These are phyloP conservation scores for Turritis glabra DNA, from an alignment of 345 rosid genomes.

Conservation along the genomic window DNA sequence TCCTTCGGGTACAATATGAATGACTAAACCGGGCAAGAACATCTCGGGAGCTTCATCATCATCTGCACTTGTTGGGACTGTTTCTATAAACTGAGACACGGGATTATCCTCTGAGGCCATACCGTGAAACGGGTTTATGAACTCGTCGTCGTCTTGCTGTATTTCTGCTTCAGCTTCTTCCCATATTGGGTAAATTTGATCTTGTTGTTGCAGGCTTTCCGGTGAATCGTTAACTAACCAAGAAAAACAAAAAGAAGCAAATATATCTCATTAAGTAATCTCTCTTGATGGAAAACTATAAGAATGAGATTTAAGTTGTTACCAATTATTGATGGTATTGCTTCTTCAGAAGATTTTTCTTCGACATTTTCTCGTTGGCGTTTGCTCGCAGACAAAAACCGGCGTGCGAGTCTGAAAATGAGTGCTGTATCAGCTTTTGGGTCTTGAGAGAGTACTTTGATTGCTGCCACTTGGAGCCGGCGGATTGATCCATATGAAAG, in stretches of 20 bases:
- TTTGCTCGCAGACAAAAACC: conserved; percentile 54
- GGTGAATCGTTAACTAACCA: conserved; percentile 17
- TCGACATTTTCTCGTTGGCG: conserved; percentile 27
- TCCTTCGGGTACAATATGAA: conserved; percentile 67
- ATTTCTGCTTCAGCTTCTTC: conserved; percentile 28
- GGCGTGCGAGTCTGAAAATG: conserved; percentile 69
- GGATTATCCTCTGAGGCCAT: conserved; percentile 48
- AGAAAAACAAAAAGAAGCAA: not conserved
- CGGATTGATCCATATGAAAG: conserved; percentile 87
- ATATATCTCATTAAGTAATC: not conserved
- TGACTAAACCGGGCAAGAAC: conserved; percentile 74
- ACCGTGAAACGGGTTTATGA: conserved; percentile 41
- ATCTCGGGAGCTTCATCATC: conserved; percentile 54
- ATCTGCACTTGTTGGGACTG: conserved; percentile 44
- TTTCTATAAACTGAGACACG: conserved; percentile 61
- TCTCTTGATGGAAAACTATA: not conserved
- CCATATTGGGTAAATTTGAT: conserved; percentile 34
- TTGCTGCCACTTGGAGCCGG: conserved; percentile 80
- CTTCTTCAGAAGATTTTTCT: conserved; percentile 8
- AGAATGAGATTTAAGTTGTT: conserved; percentile 10
- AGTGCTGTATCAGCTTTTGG: conserved; percentile 60
- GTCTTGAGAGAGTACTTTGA: conserved; percentile 73
- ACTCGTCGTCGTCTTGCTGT: conserved; percentile 26
- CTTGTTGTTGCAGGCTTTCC: conserved; percentile 17
- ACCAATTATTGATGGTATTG: conserved; percentile 35